phyloP scores from a whole-genome alignment of 2,329 filamentous ascomycete genomes.

The Phialemonium atrogriseum region DNA sequence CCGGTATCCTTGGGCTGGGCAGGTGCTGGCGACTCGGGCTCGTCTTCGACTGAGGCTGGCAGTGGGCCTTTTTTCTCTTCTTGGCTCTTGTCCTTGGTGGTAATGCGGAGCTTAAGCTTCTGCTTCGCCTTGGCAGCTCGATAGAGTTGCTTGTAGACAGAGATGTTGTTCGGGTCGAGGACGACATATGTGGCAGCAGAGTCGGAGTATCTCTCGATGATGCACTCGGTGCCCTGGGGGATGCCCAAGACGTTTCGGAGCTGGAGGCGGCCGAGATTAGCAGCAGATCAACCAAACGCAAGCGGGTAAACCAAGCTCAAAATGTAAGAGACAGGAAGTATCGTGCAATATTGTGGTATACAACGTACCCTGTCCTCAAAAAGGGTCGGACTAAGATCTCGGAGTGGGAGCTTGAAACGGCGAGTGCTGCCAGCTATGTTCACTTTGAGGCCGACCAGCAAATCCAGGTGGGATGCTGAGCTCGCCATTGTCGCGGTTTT shows the following conservation, averaged over 20 bases:
- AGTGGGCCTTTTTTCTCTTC: slow-evolving; percentile 26
- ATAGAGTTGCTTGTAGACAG: slow-evolving; percentile 94
- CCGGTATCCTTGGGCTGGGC: slow-evolving; percentile 18
- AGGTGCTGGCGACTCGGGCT: slow-evolving; percentile 8
- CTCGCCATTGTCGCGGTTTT: too few species aligned
- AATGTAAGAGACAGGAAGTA: too few species aligned
- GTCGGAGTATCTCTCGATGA: slow-evolving; percentile 92
- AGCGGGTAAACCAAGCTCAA: slow-evolving; percentile 3
- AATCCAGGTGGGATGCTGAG: slow-evolving; percentile 44
- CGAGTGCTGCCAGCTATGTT: slow-evolving; percentile 66
- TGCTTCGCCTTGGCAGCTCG: slow-evolving; percentile 96
- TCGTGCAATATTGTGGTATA: too few species aligned
- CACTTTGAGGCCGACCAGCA: slow-evolving; percentile 79
- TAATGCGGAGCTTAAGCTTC: slow-evolving; percentile 84
- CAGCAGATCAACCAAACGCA: too few species aligned
- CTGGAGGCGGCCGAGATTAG: slow-evolving; percentile 32
- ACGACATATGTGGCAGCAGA: slow-evolving; percentile 74
- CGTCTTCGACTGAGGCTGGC: slow-evolving; percentile 15
- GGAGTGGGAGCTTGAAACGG: slow-evolving; percentile 82
- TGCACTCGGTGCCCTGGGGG: slow-evolving; percentile 49
- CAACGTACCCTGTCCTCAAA: slow-evolving; percentile 76
- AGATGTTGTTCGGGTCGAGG: slow-evolving; percentile 66
- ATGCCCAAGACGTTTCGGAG: slow-evolving; percentile 63
- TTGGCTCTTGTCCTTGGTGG: slow-evolving; percentile 26
- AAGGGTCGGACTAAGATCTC: slow-evolving; percentile 65